Percentiles rank a stretch among this genome's conserved stretches.
Evolutionary conservation across 257 asterid species (phyloP).

Genomic region (Solanum pennellii): DNA sequence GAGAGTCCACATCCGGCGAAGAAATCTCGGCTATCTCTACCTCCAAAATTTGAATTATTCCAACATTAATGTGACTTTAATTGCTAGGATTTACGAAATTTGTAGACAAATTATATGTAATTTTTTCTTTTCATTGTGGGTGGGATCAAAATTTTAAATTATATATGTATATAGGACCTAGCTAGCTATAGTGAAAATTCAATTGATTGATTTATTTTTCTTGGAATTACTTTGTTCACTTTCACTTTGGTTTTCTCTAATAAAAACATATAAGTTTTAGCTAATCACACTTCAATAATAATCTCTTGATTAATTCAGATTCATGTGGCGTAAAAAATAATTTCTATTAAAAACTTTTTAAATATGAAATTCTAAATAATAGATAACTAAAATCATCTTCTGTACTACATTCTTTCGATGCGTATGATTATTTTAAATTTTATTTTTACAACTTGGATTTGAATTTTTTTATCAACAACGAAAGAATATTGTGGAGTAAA

Average conservation of each 20-base stretch:
- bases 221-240: not conserved
- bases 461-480: not conserved
- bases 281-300: not conserved
- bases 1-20: conserved; percentile 66
- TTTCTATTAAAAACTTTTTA: too few relatives aligned
- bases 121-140: not conserved
- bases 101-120: not conserved
- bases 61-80: not conserved
- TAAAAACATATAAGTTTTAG: not conserved
- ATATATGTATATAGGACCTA: not conserved
- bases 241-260: not conserved
- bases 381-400: fast-evolving
- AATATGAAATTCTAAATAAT: too few relatives aligned
- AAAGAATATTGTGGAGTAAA: not conserved
- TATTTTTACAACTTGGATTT: not conserved
- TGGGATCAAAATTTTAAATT: not conserved
- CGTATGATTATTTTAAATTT: not conserved
- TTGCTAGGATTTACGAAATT: not conserved
- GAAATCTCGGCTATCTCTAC: conserved; percentile 23
- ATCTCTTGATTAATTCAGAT: fast-evolving
- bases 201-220: not conserved
- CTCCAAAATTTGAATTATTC: conserved; percentile 14
- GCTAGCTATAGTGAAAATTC: not conserved
- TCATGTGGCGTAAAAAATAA: fast-evolving
- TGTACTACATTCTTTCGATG: not conserved